Conservation (phyloP, 2,329 filamentous ascomycete genomes). For the Tothia fuscella region DNA sequence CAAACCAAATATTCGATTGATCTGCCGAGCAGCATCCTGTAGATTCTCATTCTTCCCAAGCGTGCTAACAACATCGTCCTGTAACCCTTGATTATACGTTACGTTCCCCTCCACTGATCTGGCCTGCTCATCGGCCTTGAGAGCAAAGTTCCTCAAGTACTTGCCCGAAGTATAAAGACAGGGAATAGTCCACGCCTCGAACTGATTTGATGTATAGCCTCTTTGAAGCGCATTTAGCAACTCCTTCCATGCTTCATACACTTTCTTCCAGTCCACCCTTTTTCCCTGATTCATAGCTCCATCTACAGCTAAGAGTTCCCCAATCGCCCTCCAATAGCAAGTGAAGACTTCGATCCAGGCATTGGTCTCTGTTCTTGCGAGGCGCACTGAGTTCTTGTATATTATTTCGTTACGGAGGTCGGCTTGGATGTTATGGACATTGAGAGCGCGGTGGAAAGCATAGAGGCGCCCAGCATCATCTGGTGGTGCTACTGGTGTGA, state of each 20-base stretch:
- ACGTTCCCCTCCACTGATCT: conserved; percentile 35
- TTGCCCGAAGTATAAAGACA: conserved; percentile 80
- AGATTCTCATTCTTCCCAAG: conserved; percentile 70
- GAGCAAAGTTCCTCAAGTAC: conserved; percentile 77
- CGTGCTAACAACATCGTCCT: conserved; percentile 73
- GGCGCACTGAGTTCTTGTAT: conserved; percentile 43
- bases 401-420: conserved; percentile 63
- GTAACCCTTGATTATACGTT: conserved; percentile 42
- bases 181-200: conserved; percentile 86
- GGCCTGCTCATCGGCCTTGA: conserved; percentile 69
- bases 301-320: conserved; percentile 57
- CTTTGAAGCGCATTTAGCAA: conserved; percentile 64
- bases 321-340: conserved; percentile 72
- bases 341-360: conserved; percentile 83
- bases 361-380: conserved; percentile 55
- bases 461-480: conserved; percentile 54
- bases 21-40: conserved; percentile 77
- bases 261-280: conserved; percentile 59
- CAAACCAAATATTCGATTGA: conserved; percentile 84
- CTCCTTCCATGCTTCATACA: conserved; percentile 84
- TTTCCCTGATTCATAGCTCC: conserved; percentile 37
- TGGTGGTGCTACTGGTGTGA: conserved; percentile 57
- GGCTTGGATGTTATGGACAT: conserved; percentile 49
- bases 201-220: conserved; percentile 63
- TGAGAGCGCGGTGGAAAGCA: conserved; percentile 60